A percentile compares a stretch with the other conserved stretches of the same genome.
phyloP scores from a whole-genome alignment of 169 alveolate genomes.

The Pseudocohnilembus persalinus region DNA sequence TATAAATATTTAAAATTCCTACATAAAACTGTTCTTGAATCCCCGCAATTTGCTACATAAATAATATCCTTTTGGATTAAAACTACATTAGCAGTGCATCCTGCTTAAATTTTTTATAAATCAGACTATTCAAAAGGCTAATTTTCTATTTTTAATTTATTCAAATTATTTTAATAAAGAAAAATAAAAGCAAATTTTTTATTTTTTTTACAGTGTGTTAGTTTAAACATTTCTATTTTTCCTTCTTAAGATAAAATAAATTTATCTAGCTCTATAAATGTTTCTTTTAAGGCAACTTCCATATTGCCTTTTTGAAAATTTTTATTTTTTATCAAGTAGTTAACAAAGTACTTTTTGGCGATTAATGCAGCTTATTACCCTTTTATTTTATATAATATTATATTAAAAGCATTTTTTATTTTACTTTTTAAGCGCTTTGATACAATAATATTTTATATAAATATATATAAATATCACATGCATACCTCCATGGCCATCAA shows the following conservation, averaged over 20 bases:
- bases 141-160: too few relatives aligned
- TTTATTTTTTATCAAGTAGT: constrained; percentile 55
- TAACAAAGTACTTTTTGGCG: constrained; percentile 56
- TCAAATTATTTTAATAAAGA: too few relatives aligned
- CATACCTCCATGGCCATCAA: constrained; percentile 87
- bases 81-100: constrained; percentile 80
- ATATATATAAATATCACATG: neutral
- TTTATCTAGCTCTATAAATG: constrained; percentile 74
- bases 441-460: too few relatives aligned
- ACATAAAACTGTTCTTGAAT: constrained; percentile 83
- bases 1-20: too few relatives aligned
- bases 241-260: constrained; percentile 56
- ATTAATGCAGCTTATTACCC: constrained; percentile 77
- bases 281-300: constrained; percentile 72
- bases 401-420: too few relatives aligned
- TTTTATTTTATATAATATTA: neutral
- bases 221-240: constrained; percentile 37
- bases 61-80: constrained; percentile 54
- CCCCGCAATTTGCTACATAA: constrained; percentile 88
- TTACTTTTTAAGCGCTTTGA: too few relatives aligned
- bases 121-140: neutral
- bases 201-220: constrained; percentile 10
- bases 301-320: constrained; percentile 58
- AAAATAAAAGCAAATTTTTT: too few relatives aligned
- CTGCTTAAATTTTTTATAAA: constrained; percentile 40